A percentile compares a stretch with the other conserved stretches of the same genome.
phyloP scores from a whole-genome alignment of 371 early-diverging fungal genomes.

The Mortierella sp. region DNA sequence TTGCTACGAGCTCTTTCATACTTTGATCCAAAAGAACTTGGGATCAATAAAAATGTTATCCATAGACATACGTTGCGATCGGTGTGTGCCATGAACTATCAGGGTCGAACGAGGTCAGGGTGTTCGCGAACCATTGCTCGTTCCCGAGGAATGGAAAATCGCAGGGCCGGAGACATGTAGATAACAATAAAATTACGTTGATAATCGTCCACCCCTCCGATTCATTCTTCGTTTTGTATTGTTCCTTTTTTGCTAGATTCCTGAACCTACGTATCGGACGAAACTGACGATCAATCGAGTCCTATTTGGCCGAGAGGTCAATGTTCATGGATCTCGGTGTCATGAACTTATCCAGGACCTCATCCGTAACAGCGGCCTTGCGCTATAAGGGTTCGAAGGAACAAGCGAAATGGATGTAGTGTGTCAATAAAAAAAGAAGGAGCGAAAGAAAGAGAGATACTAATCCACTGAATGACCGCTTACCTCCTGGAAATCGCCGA shows the following conservation, averaged over 20 bases:
- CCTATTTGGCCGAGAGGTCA: slow-evolving; percentile 40
- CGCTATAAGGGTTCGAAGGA: slow-evolving; percentile 44
- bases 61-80: too few species aligned
- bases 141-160: too few species aligned
- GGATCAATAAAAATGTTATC: neutral
- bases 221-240: too few species aligned
- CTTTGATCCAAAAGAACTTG: slow-evolving; percentile 4
- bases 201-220: too few species aligned
- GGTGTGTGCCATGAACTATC: too few species aligned
- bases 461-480: neutral
- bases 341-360: slow-evolving; percentile 74
- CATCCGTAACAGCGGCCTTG: slow-evolving; percentile 74
- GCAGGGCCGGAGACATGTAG: too few species aligned
- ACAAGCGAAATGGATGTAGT: neutral
- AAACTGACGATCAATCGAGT: too few species aligned
- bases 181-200: too few species aligned
- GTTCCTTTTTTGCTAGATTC: too few species aligned
- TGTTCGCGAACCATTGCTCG: too few species aligned
- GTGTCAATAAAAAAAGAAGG: neutral
- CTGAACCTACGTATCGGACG: too few species aligned
- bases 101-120: too few species aligned
- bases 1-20: slow-evolving; percentile 22
- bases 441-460: neutral
- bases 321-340: slow-evolving; percentile 45
- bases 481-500: slow-evolving; percentile 87